A percentile compares a stretch with the other conserved stretches of the same genome.
These are phyloP conservation scores for Echeveria elegans DNA, from an alignment of 164 flowering plant species.

Conservation along the genomic window DNA sequence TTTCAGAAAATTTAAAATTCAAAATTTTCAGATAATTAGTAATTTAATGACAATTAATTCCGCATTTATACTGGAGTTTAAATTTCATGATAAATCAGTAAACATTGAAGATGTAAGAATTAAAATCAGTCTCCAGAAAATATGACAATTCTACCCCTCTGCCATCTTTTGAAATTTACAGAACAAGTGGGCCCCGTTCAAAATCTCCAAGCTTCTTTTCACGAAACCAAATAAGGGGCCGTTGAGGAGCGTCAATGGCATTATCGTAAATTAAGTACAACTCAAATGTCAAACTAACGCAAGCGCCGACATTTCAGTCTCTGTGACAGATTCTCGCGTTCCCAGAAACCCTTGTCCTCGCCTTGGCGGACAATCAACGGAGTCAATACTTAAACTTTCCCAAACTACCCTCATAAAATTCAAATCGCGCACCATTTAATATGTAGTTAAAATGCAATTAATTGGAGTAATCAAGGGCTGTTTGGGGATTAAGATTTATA, in stretches of 20 bases:
- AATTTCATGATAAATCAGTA: not conserved
- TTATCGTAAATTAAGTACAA: conserved; percentile 10
- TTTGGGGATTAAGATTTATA: not conserved
- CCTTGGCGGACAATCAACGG: conserved; percentile 13
- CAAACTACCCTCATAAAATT: not conserved
- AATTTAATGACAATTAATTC: not conserved
- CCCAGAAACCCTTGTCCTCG: conserved; percentile 19
- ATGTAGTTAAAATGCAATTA: not conserved
- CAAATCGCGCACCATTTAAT: not conserved
- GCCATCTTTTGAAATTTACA: not conserved
- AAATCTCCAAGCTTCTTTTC: not conserved
- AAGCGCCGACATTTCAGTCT: conserved; percentile 21
- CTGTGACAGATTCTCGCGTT: conserved; percentile 15
- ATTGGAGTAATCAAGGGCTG: not conserved
- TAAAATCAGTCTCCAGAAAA: not conserved
- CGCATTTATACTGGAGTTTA: not conserved
- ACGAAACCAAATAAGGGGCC: conserved; percentile 14
- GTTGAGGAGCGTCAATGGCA: conserved; percentile 16
- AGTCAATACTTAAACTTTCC: not conserved
- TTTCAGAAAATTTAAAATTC: not conserved
- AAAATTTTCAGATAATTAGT: not conserved
- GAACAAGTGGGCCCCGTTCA: conserved; percentile 9
- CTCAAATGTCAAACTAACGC: conserved; percentile 9
- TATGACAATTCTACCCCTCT: not conserved
- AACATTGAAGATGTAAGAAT: not conserved